phyloP scores from a whole-genome alignment of 345 rosid genomes.

The Salix viminalis region DNA sequence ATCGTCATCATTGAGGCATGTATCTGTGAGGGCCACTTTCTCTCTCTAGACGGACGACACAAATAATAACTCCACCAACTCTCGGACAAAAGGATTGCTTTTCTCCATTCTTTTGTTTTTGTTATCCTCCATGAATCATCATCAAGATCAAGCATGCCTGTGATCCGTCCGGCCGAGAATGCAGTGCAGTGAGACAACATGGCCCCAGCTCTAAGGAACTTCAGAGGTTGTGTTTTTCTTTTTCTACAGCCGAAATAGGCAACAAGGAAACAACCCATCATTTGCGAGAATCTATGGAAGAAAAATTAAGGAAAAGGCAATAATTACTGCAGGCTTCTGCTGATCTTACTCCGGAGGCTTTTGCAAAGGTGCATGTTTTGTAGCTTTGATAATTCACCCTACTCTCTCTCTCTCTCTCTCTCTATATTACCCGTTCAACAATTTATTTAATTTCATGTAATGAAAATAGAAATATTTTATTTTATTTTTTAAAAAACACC shows the following conservation, averaged over 20 bases:
- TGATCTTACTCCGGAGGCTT: no score
- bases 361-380: no score
- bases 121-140: neutral
- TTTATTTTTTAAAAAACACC: no score
- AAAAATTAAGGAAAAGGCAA: neutral
- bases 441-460: no score
- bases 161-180: neutral
- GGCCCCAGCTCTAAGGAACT: neutral
- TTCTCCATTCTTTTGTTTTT: neutral
- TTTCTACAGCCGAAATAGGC: no score
- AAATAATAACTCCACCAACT: conserved; percentile 17
- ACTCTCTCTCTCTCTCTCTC: no score
- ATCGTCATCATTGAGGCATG: conserved; percentile 2
- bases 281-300: neutral
- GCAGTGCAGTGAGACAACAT: neutral
- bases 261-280: neutral
- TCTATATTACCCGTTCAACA: no score
- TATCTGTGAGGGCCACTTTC: neutral
- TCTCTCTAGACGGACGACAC: neutral
- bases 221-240: no score
- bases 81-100: conserved; percentile 1
- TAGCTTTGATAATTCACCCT: no score
- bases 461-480: no score
- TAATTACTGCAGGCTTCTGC: no score
- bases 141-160: neutral